Percentiles rank a stretch among this genome's conserved stretches.
Conservation (phyloP, 176 grass and related monocot species). For the Lolium rigidum region DNA sequence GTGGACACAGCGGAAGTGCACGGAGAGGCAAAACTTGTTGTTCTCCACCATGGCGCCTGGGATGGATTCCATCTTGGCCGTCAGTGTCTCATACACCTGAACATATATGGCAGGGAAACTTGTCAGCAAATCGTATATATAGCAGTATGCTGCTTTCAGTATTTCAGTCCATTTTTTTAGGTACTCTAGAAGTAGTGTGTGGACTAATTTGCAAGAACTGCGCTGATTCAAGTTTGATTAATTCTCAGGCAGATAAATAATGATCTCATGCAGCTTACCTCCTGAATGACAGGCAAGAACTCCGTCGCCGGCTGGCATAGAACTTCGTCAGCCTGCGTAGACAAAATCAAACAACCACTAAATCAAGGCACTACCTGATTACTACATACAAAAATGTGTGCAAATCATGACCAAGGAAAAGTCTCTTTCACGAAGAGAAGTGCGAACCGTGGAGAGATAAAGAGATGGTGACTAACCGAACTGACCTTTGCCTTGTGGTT, state of each 20-base stretch:
- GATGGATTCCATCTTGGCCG: constrained; percentile 58
- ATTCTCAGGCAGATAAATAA: constrained; percentile 19
- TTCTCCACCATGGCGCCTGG: constrained; percentile 73
- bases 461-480: not conserved
- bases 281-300: constrained; percentile 77
- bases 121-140: not conserved
- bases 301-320: constrained; percentile 77
- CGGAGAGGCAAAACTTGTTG: constrained; percentile 92
- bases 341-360: no score
- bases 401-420: not conserved
- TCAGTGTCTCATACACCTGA: constrained; percentile 28
- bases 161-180: not conserved
- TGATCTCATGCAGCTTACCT: constrained; percentile 42
- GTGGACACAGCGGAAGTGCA: constrained; percentile 81
- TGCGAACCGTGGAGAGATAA: not conserved
- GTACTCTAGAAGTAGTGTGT: not conserved
- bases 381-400: not conserved
- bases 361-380: not conserved
- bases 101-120: no score
- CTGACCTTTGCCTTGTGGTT: constrained; percentile 56
- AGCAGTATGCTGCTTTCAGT: not conserved
- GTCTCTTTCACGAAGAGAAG: not conserved
- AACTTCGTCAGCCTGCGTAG: constrained; percentile 43
- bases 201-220: not conserved
- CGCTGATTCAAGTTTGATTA: not conserved